These are phyloP conservation scores for Umbelopsis isabellina DNA, from an alignment of 192 early-diverging fungal species.

Conservation along the genomic window DNA sequence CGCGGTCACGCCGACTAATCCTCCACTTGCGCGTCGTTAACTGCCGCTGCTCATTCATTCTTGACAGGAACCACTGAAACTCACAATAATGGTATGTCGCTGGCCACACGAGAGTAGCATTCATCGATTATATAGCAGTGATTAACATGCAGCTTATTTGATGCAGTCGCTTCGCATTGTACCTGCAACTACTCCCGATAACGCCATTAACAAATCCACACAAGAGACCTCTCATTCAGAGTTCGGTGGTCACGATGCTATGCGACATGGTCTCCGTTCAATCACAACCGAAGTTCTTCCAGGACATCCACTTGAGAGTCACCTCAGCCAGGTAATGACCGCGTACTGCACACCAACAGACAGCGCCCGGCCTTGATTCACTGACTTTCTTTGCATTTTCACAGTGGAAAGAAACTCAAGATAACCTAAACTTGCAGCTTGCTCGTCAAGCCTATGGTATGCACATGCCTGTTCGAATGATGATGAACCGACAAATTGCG, in stretches of 20 bases:
- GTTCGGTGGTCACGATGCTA: constrained; percentile 82
- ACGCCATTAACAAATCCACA: constrained; percentile 28
- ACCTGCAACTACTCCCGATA: constrained; percentile 26
- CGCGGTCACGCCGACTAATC: not conserved
- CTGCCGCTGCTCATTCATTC: not conserved
- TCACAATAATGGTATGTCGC: not conserved
- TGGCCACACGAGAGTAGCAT: not conserved
- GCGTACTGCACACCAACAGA: not conserved
- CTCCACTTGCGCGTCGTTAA: constrained; percentile 10
- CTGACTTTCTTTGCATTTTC: not conserved
- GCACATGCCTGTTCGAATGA: constrained; percentile 89
- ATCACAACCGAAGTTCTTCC: constrained; percentile 64
- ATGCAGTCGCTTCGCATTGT: constrained; percentile 31
- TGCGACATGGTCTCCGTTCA: constrained; percentile 73
- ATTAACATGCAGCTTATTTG: not conserved
- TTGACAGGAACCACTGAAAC: constrained; percentile 4
- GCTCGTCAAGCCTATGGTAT: constrained; percentile 82
- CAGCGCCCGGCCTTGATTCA: not conserved
- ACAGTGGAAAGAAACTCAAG: constrained; percentile 87
- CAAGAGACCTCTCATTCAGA: constrained; percentile 54
- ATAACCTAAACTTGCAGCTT: constrained; percentile 79
- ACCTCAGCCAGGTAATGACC: constrained; percentile 62
- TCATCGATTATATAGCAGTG: not conserved
- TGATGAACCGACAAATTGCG: constrained; percentile 86
- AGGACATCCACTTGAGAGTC: constrained; percentile 81